Base-by-base conservation (phyloP, 2,329 filamentous ascomycete species). In the Sporothrix inflata region DNA sequence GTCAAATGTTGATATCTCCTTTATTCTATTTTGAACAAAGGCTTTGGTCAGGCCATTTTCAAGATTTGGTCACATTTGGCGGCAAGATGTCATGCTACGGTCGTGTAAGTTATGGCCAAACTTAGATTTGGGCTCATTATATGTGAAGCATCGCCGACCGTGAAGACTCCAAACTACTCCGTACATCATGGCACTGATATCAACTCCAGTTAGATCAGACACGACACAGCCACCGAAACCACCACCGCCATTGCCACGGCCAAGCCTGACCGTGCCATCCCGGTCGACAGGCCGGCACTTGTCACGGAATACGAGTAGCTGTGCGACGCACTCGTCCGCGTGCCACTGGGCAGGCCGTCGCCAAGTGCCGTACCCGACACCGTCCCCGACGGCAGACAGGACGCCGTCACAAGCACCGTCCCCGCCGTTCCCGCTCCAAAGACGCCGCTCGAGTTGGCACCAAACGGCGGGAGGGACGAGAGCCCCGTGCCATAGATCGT, bases 241-340 rank as follows among this genome's bases (percentile, higher is more conserved):
- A 27, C 1, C 7, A 8, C 11, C 11, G 21, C 21, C 21, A 55
- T 27, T 16, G 21, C 21, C 38, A 27, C 12, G 21, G 14, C 38
- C 38, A 42, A 45, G 12, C 21, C 12, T 11, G 60, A n/a, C 55
- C 19, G 1, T 4, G 21, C 11, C 12, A 27, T 16, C 4, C 21
- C n/a, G 8, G 40, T 30, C 40, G 40, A 65, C 24, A 5, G 16
- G 8, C 45, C 45, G 14, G 65, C 47, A 40, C 47, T 68, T 9
- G 47, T 53, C 12, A 68, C 65, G 14, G 65, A 51, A 30, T 51
- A 66, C 11, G 61, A 27, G 21, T 66, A 30, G 61, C 12, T 49
- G 42, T 49, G 61, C 16, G 42, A 27, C 21, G 61, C 5, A 1
- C 38, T 14, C 21, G 61, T 53, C 45, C 27, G 45, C 14, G 30